These are phyloP conservation scores for Monosporozyma unispora DNA, from an alignment of 805 yeast genomes.

Conservation along the genomic window DNA sequence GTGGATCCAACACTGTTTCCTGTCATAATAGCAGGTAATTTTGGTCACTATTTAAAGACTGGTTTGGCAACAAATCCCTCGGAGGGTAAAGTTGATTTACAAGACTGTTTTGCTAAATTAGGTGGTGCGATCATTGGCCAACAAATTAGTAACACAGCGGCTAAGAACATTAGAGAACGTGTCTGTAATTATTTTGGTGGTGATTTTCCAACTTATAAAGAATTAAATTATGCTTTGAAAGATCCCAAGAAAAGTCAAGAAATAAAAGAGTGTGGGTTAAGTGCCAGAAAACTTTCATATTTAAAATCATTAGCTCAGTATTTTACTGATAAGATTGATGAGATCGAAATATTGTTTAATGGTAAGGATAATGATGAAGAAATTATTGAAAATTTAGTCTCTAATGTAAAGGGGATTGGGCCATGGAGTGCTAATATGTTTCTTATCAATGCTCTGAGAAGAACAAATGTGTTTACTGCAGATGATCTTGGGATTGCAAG, in stretches of 20 bases:
- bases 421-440: constrained; percentile 90
- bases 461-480: constrained; percentile 62
- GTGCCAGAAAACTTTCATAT: constrained; percentile 59
- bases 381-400: constrained; percentile 40
- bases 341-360: constrained; percentile 32
- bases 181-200: constrained; percentile 34
- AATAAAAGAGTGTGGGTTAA: constrained; percentile 58
- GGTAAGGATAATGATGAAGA: constrained; percentile 34
- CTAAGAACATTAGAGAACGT: constrained; percentile 48
- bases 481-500: constrained; percentile 81
- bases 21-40: constrained; percentile 9
- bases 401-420: constrained; percentile 60
- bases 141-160: constrained; percentile 77
- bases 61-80: background rate
- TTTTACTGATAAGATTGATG: constrained; percentile 35
- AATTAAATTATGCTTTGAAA: constrained; percentile 31
- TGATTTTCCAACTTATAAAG: constrained; percentile 44
- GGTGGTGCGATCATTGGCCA: constrained; percentile 52
- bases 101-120: constrained; percentile 35
- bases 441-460: constrained; percentile 54
- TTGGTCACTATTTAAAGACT: constrained; percentile 2
- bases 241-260: constrained; percentile 32
- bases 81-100: constrained; percentile 10
- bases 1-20: constrained; percentile 32
- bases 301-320: constrained; percentile 45